phyloP scores from a whole-genome alignment of 1,284 basidiomycete species.

The Trametes sp. region DNA sequence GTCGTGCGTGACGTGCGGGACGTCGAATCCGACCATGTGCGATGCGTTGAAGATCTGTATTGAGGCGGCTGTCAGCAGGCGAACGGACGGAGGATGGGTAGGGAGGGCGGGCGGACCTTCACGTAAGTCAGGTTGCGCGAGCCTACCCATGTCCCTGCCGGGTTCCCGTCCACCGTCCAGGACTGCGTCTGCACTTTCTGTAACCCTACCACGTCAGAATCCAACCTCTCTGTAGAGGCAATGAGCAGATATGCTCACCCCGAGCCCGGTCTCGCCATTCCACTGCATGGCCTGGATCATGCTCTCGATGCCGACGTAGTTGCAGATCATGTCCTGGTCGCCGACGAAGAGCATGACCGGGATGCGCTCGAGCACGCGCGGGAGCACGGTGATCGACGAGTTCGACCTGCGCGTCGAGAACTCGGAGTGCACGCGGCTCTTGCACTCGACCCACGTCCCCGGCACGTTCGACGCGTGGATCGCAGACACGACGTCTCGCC shows the following conservation, averaged over 20 bases:
- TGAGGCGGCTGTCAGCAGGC: background rate
- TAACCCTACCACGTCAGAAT: conserved; percentile 10
- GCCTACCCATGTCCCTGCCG: conserved; percentile 91
- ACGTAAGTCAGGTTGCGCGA: conserved; percentile 94
- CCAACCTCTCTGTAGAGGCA: background rate
- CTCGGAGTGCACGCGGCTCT: conserved; percentile 68
- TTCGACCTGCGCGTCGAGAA: conserved; percentile 67
- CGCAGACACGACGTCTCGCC: conserved; percentile 81
- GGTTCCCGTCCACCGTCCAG: conserved; percentile 83
- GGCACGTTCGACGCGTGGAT: conserved; percentile 85
- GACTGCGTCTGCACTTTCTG: conserved; percentile 77
- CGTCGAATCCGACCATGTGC: conserved; percentile 95
- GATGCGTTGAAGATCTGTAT: conserved; percentile 85
- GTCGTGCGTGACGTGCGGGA: conserved; percentile 90
- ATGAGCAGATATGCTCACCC: conserved; percentile 59
- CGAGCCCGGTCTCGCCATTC: conserved; percentile 87
- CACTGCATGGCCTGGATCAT: conserved; percentile 87
- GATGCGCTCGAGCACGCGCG: conserved; percentile 80
- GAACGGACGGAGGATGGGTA: background rate
- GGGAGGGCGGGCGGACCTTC: conserved; percentile 57
- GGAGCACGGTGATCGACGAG: conserved; percentile 83
- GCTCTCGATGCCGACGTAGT: conserved; percentile 89
- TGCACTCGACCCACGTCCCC: conserved; percentile 92
- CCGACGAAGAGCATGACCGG: conserved; percentile 94
- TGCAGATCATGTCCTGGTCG: conserved; percentile 97